Base-by-base conservation (phyloP, 2,329 filamentous ascomycete genomes). In the Gremmenia infestans region DNA sequence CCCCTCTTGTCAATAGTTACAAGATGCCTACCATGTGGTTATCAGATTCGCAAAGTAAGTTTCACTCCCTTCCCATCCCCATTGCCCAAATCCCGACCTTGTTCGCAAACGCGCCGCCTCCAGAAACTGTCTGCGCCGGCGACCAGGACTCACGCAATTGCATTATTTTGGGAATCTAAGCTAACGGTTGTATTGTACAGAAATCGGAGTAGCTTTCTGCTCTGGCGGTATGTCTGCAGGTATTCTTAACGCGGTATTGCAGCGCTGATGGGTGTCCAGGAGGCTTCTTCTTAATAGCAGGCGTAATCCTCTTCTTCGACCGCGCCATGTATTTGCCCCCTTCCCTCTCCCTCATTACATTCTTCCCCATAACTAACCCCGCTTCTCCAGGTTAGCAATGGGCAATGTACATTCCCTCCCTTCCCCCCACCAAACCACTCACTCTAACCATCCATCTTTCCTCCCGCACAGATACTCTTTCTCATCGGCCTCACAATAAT, bases 201-300 rank as follows among this genome's bases (percentile, higher is more conserved):
- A 99, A 75, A 88, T 97, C 69, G 94, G 94, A 66, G 92, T 97
- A 61, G 90, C 92, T 72, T 99, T 99, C 79, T 97, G 94, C 81
- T 94, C 91, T 70, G 93, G 91, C 70, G 93, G 92, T 96, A 87
- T 66, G 89, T 87, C 73, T 40, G 35, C 28, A 28, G 19, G 12
- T 1, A 28, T 19, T 12, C 19, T 32, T 52, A 49, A 58, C 52
- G 53, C 50, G 63, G 22, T 51, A 43, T 40, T 40, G 40, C 35
- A 45, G 53, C 48, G 46, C 59, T 63, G 46, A 64, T 54, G 19
- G 37, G 19, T 49, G 53, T 58, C n/a, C 43, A 96, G 93, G 93
- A 73, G 91, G 89, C 64, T 87, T 97, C 78, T 99, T 99, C 80
- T 83, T 99, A 55, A 82, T 97, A 70, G 89, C 91, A 70, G 94